These are phyloP conservation scores for Paramecium sonneborni DNA, from an alignment of 73 alveolate species.

Conservation along the genomic window DNA sequence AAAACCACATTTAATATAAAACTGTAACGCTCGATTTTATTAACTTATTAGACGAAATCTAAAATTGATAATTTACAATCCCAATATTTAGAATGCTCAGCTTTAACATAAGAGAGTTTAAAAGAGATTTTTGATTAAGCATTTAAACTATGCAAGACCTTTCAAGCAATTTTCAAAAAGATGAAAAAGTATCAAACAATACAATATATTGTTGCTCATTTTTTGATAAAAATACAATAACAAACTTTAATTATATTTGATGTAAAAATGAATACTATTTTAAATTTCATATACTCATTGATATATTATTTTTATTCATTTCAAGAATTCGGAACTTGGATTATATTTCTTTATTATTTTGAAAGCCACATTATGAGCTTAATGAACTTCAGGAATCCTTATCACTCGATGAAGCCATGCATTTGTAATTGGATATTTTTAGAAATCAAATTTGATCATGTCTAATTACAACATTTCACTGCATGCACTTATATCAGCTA, in stretches of 20 bases:
- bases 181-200: background rate
- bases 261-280: background rate
- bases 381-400: background rate
- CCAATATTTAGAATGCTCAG: slow-evolving; percentile 58
- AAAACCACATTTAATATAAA: background rate
- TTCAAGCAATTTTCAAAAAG: background rate
- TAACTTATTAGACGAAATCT: background rate
- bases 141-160: background rate
- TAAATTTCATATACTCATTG: background rate
- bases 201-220: background rate
- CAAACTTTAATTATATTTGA: background rate
- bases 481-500: slow-evolving; percentile 49
- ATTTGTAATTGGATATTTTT: background rate
- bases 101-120: slow-evolving; percentile 36
- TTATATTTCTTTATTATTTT: slow-evolving; percentile 13
- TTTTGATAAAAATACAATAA: background rate
- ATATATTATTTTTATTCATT: background rate
- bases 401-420: background rate
- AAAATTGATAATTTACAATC: background rate
- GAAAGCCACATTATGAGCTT: background rate
- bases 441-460: slow-evolving; percentile 35
- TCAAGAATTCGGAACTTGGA: background rate
- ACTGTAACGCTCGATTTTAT: background rate
- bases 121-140: slow-evolving; percentile 59
- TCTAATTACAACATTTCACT: slow-evolving; percentile 31